Percentiles rank a stretch among this genome's conserved stretches.
Conservation (phyloP, 129 eudicot genomes). For the Calendula officinalis region DNA sequence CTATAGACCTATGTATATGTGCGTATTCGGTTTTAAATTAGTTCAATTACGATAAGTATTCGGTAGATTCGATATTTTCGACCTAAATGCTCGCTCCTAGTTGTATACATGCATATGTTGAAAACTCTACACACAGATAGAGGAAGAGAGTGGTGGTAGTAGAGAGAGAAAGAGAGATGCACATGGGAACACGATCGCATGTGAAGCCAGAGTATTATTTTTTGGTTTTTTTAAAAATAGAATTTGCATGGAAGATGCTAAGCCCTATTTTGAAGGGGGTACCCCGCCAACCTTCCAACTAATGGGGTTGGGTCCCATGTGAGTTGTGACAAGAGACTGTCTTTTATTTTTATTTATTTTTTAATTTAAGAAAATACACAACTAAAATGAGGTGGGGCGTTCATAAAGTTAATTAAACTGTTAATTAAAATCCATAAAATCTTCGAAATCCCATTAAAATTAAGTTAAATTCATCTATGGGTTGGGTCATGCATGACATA, state of each 20-base stretch:
- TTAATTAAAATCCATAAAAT: conserved; percentile 9
- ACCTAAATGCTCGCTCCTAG: too few relatives aligned
- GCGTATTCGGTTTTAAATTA: too few relatives aligned
- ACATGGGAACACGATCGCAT: conserved; percentile 63
- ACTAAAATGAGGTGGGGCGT: conserved; percentile 34
- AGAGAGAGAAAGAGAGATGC: conserved; percentile 13
- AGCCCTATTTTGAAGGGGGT: conserved; percentile 39
- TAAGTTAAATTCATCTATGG: neutral
- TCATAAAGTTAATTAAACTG: conserved; percentile 1
- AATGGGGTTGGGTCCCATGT: conserved; percentile 41
- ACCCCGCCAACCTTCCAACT: conserved; percentile 50
- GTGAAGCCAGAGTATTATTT: conserved; percentile 35
- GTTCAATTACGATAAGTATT: too few relatives aligned
- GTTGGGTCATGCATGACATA: neutral
- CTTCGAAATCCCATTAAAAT: conserved; percentile 5
- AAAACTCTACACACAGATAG: too few relatives aligned
- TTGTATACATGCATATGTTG: too few relatives aligned
- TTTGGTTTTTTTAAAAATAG: conserved; percentile 29
- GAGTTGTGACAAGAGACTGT: conserved; percentile 38
- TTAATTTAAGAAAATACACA: conserved; percentile 13
- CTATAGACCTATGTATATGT: too few relatives aligned
- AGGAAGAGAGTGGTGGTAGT: too few relatives aligned
- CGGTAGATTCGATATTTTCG: too few relatives aligned
- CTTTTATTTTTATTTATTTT: conserved; percentile 1
- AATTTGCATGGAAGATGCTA: conserved; percentile 44